Base-by-base conservation (phyloP, 2,329 filamentous ascomycete species). In the Alternaria ventricosa region DNA sequence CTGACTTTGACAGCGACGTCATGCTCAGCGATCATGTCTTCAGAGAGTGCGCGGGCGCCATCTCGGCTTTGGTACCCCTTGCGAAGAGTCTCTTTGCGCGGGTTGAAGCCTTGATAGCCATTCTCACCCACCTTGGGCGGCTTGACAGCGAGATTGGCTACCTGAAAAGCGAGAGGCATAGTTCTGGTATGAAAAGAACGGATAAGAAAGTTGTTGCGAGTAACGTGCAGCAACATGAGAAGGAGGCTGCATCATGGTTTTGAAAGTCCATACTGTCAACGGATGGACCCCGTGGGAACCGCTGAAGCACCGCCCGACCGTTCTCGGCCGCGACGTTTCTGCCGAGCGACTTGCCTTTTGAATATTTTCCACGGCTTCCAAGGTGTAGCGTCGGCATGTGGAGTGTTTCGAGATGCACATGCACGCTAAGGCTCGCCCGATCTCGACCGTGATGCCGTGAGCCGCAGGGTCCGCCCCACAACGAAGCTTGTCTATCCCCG, bases 101-200 rank as follows among this genome's bases (percentile, higher is more conserved):
- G 64, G 27, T 57, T 64, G 54, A 64, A 64, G 28, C 60, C 41
- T 58, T 58, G 60, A 41, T 61, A 61, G n/a, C 59, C 55, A 57
- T 61, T 63, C 30, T 65, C 63, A 15, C 60, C 63, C 12, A 56
- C 43, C 18, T 63, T 63, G 36, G 63, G 63, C 43, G 55, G 45
- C 25, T 63, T 65, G 12, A 63, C 27, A 2, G 61, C 50, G 12
- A 65, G 60, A 33, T 60, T 60, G 22, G 60, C 60, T 23, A 63
- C 63, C 53, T 65, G 63, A 22, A 65, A 65, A 10, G 55, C 55
- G 28, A 63, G 51, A 45, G 55, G 60, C 51, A 63, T 63, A 30
- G 11, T 43, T 46, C 13, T 10, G 2, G 18, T 22, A 12, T 15
- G 22, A 30, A 44, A 41, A 11, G 15, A 18, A 8, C 20, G 13